Percentiles rank a stretch among this genome's conserved stretches.
phyloP scores from a whole-genome alignment of 148 eudicot species.

The Arctostaphylos glauca region DNA sequence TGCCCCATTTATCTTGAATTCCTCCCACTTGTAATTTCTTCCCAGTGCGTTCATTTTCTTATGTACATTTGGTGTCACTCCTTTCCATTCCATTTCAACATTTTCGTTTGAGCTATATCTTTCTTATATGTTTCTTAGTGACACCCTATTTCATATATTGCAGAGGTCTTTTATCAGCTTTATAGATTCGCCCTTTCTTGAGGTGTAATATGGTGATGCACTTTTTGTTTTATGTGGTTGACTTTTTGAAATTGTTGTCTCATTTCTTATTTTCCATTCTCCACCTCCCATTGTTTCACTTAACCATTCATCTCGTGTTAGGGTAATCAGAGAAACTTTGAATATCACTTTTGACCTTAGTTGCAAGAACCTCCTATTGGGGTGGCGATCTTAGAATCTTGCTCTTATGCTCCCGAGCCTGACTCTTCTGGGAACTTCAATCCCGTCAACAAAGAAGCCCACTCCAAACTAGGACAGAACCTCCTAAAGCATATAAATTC shows the following conservation, averaged over 20 bases:
- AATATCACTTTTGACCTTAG: neutral
- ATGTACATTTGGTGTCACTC: neutral
- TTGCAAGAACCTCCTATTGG: too few relatives aligned
- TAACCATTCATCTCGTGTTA: neutral
- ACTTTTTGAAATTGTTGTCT: neutral
- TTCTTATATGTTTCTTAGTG: too few relatives aligned
- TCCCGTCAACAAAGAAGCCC: too few relatives aligned
- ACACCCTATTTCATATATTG: neutral
- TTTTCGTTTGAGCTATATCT: too few relatives aligned
- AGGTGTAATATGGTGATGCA: neutral
- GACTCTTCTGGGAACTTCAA: too few relatives aligned
- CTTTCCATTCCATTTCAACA: neutral
- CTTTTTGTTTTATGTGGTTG: neutral
- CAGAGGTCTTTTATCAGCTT: neutral
- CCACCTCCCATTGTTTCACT: neutral
- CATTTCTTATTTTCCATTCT: neutral
- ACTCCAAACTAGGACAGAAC: too few relatives aligned
- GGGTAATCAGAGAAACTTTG: neutral
- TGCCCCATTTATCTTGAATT: neutral
- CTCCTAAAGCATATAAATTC: too few relatives aligned
- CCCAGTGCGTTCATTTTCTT: neutral
- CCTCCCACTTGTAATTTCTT: neutral
- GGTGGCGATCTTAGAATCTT: too few relatives aligned
- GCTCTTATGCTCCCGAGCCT: too few relatives aligned
- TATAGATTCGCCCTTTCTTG: neutral